phyloP scores from a whole-genome alignment of 805 yeast genomes.

The Wickerhamiella vanderwaltii region DNA sequence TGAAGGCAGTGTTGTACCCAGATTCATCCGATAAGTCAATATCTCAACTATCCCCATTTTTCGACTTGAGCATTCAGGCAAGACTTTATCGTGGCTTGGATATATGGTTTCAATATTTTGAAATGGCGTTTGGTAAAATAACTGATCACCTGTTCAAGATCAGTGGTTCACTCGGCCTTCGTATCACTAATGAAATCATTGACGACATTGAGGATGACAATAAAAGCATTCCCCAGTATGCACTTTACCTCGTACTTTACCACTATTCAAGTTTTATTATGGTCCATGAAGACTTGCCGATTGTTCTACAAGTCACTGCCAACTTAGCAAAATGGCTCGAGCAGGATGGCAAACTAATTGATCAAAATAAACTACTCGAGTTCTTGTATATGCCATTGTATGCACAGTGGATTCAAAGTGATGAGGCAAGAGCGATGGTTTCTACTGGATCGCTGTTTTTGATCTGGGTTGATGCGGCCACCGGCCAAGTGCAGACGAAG shows the following conservation, averaged over 20 bases:
- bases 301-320: conserved; percentile 23
- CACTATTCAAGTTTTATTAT: conserved; percentile 24
- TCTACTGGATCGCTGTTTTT: conserved; percentile 22
- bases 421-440: conserved; percentile 23
- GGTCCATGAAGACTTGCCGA: conserved; percentile 25
- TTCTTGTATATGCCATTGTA: conserved; percentile 23
- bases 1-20: conserved; percentile 15
- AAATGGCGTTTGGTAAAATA: conserved; percentile 21
- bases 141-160: conserved; percentile 21
- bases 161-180: conserved; percentile 17
- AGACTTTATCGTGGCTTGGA: conserved; percentile 26
- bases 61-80: conserved; percentile 22
- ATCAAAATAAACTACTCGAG: conserved; percentile 17
- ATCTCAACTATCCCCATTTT: conserved; percentile 13
- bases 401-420: conserved; percentile 22
- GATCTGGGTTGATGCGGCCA: conserved; percentile 21
- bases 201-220: conserved; percentile 5
- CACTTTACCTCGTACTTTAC: conserved; percentile 21
- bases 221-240: conserved; percentile 22
- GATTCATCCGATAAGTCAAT: conserved; percentile 3
- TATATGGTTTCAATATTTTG: conserved; percentile 24
- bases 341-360: conserved; percentile 8
- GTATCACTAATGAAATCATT: conserved; percentile 17
- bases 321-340: conserved; percentile 20
- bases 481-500: conserved; percentile 18